Evolutionary conservation across 176 grass and related monocot species (phyloP).

Genomic region (Eragrostis nindensis): DNA sequence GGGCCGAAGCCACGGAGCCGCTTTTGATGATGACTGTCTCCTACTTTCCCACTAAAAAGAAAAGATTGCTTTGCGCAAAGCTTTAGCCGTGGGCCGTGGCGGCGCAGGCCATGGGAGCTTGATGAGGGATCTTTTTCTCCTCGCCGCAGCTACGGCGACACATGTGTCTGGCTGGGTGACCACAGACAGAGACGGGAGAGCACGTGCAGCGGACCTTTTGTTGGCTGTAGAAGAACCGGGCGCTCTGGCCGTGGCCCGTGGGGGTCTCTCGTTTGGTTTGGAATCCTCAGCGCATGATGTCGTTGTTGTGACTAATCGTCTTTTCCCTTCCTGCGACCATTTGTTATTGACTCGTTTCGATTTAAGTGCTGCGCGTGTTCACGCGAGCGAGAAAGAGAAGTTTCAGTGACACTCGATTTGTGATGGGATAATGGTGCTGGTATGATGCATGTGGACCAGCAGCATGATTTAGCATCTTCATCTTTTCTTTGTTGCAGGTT

Average conservation of each 20-base stretch:
- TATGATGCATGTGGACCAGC: too few relatives aligned
- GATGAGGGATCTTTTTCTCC: constrained; percentile 11
- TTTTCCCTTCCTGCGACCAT: too few relatives aligned
- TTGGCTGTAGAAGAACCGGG: constrained; percentile 6
- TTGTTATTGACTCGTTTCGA: not conserved
- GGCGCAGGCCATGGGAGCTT: not conserved
- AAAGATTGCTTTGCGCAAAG: constrained; percentile 6
- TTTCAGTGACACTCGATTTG: too few relatives aligned
- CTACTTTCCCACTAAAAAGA: not conserved
- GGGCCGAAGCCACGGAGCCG: not conserved
- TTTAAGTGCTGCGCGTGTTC: too few relatives aligned
- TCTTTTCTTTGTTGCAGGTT: too few relatives aligned
- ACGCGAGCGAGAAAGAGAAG: too few relatives aligned
- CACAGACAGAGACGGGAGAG: not conserved
- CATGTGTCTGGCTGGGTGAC: not conserved
- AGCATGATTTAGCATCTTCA: too few relatives aligned
- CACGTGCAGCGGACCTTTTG: not conserved
- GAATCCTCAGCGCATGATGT: not conserved
- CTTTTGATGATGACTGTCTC: constrained; percentile 1
- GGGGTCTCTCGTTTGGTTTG: not conserved
- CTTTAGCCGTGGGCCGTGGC: not conserved
- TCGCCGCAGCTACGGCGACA: too few relatives aligned
- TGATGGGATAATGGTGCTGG: too few relatives aligned
- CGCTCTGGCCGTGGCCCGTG: not conserved
- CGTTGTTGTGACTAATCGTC: too few relatives aligned